These are phyloP conservation scores for Arctium lappa DNA, from an alignment of 129 eudicot species.

Conservation along the genomic window DNA sequence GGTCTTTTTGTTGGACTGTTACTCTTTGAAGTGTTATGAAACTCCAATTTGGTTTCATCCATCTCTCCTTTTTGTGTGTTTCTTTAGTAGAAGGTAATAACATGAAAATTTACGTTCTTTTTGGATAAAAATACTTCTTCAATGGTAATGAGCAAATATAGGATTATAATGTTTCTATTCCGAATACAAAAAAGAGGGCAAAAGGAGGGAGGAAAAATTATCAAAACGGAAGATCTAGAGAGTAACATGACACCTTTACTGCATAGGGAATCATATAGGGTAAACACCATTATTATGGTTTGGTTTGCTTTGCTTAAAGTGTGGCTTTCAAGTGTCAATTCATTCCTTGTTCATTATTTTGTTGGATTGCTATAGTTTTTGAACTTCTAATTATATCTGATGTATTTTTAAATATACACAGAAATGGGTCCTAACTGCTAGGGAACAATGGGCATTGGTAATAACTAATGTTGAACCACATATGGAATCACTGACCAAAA, in stretches of 20 bases:
- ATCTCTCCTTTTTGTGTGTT: not conserved
- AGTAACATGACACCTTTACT: not conserved
- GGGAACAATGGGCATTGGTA: too few species aligned
- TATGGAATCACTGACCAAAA: not conserved
- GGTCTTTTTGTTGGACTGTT: not conserved
- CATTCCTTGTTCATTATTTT: not conserved
- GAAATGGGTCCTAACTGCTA: too few species aligned
- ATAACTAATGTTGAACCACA: slow-evolving; percentile 37
- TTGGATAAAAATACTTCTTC: not conserved
- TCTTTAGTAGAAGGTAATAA: not conserved
- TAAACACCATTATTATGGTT: not conserved
- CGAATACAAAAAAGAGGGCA: not conserved
- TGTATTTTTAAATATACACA: too few species aligned
- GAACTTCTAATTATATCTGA: not conserved
- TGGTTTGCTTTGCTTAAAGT: not conserved
- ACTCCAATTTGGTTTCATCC: not conserved
- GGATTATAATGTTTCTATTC: too few species aligned
- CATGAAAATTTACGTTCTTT: not conserved
- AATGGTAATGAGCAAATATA: not conserved
- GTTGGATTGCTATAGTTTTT: not conserved
- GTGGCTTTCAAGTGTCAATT: not conserved
- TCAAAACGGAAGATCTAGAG: not conserved
- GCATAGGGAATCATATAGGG: not conserved
- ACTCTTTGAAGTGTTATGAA: not conserved
- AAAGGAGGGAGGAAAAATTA: not conserved